Percentiles rank a stretch among this genome's conserved stretches.
Conservation (phyloP, 495 filamentous ascomycete species). For the Podospora didyma region DNA sequence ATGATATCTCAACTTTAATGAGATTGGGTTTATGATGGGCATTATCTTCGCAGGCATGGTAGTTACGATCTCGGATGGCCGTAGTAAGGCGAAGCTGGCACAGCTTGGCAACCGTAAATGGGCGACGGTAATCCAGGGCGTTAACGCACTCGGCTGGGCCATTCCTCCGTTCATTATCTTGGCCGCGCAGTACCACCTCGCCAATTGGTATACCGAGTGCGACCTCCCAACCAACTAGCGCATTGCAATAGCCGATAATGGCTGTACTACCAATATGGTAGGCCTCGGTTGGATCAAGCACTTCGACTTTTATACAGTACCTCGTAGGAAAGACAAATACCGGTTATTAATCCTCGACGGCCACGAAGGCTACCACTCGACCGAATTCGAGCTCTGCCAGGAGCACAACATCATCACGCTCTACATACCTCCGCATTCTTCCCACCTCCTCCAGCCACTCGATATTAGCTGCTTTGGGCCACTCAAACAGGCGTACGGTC, state of each 20-base stretch:
- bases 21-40: slow-evolving; percentile 40
- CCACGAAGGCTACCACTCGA: slow-evolving; percentile 25
- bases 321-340: slow-evolving; percentile 18
- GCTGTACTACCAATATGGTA: slow-evolving; percentile 32
- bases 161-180: slow-evolving; percentile 3
- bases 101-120: slow-evolving; percentile 27
- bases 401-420: slow-evolving; percentile 28
- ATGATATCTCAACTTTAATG: slow-evolving; percentile 39
- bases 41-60: slow-evolving; percentile 28
- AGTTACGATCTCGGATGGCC: slow-evolving; percentile 24
- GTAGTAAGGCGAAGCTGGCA: slow-evolving; percentile 13
- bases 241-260: slow-evolving; percentile 26
- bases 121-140: slow-evolving; percentile 3
- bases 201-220: slow-evolving; percentile 3
- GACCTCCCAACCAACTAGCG: slow-evolving; percentile 16
- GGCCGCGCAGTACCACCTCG: slow-evolving; percentile 1
- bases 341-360: slow-evolving; percentile 30
- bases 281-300: slow-evolving; percentile 15
- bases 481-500: neutral
- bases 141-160: neutral
- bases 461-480: slow-evolving; percentile 1
- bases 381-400: slow-evolving; percentile 23
- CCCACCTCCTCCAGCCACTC: slow-evolving; percentile 2
- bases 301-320: slow-evolving; percentile 16
- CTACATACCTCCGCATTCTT: slow-evolving; percentile 18